Evolutionary conservation across 306 rosid genomes (phyloP), one percentile per base, ranked within the genome.

Genomic region (Vigna radiata): DNA sequence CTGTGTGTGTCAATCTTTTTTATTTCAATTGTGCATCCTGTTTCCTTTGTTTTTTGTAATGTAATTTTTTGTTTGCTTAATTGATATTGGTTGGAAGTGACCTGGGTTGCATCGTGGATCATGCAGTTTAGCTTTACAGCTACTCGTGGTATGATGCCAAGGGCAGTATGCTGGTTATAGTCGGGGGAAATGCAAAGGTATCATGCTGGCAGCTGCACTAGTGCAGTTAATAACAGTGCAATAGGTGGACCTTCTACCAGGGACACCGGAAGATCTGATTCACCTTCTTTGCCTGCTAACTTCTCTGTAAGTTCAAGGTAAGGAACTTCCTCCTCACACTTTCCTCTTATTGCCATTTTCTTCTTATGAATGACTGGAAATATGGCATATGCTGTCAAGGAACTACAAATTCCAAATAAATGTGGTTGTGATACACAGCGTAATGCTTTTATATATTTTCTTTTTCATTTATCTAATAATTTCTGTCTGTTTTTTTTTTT

Each of bases 131-230:
- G 88, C 81, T 70, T 70, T 47, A 58, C 81, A 79, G 82, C 86
- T 72, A 77, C 80, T 61, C 72, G 60, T 74, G 76, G 86, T 81
- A 83, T 85, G 80, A 90, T 91, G 96, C 91, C 87, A 84, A 83
- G 90, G 88, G 88, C 79, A 91, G 96, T 89, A 94, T 94, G 97
- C 97, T 73, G 94, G 87, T 94, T 85, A 83, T 82, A 89, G 89
- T 90, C 77, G 73, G 93, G 86, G 89, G 94, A 90, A 83, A 94
- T 94, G 97, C 97, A 90, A 82, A 90, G 94, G 91, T 85, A 87
- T 91, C 94, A 89, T 84, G 71, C 85, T 86, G 84, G 90, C 69
- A 73, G 93, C 96, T 91, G 96, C 94, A 85, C 92, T 88, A 85
- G 96, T 94, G 96, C 98, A 91, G 96, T 91, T 82, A 94, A 87